These are phyloP conservation scores for Globisporangium heterothallicum DNA, from an alignment of 352 stramenopile species.

Conservation along the genomic window DNA sequence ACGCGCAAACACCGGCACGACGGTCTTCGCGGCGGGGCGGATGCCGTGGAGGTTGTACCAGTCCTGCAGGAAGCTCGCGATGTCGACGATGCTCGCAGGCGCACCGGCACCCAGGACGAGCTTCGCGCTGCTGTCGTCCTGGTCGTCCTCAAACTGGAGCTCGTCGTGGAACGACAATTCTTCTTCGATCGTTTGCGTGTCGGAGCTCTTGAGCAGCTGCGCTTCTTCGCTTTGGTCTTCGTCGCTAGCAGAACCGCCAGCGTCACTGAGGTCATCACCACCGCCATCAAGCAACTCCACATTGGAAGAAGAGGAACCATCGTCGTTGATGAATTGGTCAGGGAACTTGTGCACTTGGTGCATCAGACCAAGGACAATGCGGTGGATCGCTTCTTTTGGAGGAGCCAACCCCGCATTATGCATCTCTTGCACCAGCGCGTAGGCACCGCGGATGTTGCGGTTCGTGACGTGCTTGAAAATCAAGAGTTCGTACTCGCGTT, in stretches of 20 bases:
- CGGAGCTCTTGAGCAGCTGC: constrained; percentile 28
- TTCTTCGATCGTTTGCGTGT: constrained; percentile 40
- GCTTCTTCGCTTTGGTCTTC: constrained; percentile 28
- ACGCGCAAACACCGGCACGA: constrained; percentile 62
- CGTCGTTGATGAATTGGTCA: not conserved
- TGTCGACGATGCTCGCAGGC: constrained; percentile 45
- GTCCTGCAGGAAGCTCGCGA: constrained; percentile 76
- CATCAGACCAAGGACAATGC: constrained; percentile 56
- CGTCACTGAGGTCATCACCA: constrained; percentile 14
- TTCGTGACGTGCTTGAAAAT: constrained; percentile 57
- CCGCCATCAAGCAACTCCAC: not conserved
- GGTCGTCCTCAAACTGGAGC: constrained; percentile 36
- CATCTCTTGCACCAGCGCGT: constrained; percentile 73
- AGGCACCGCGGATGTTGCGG: constrained; percentile 42
- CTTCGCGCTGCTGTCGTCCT: constrained; percentile 17
- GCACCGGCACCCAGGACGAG: constrained; percentile 31
- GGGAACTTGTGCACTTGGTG: constrained; percentile 29
- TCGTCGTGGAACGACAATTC: constrained; percentile 32
- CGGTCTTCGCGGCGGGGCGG: constrained; percentile 60
- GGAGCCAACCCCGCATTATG: constrained; percentile 69
- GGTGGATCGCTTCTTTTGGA: constrained; percentile 62
- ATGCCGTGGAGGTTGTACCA: constrained; percentile 82
- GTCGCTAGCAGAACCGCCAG: constrained; percentile 7
- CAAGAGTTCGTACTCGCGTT: constrained; percentile 57
- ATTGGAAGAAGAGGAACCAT: not conserved